Base-by-base conservation (phyloP, 129 eudicot genomes). In the Deinandra increscens region DNA sequence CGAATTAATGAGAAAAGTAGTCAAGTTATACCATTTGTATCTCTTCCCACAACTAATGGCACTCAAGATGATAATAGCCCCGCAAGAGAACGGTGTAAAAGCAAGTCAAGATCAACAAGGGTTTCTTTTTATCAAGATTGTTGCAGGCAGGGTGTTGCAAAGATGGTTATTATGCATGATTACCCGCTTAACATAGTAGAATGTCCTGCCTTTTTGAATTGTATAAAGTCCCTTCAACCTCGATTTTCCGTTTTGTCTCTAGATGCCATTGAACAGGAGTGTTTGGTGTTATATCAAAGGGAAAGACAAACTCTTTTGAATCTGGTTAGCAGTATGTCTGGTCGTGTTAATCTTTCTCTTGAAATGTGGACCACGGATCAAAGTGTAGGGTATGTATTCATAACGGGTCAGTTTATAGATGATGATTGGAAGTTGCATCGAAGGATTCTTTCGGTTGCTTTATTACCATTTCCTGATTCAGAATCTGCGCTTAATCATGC, bases 91-190 rank as follows among this genome's bases (percentile, higher is more conserved):
- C 90, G 95, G 3, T 61, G 13, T 62, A 84, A 78, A 60, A 70
- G 50, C 36, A 20, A 53, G 46, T 71, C 79, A 59, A 78, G 71
- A 38, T 38, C 71, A 7, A 76, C 75, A 5, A 34, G 45, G 9
- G 18, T 64, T 9, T 67, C 81, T 12, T 68, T 84, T 10, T 75
- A 73, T 69, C 88, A 85, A 55, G 88, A 83, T 14, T 64, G 63
- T 22, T 84, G 81, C 69, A 74, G 64, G 55, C 37, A 53, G 66
- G 87, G 82, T 36, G 74, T 89, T 43, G 93, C 93, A 15, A 89
- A 84, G 66, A 89, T 93, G 97, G 87, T 93, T 7, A 85, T 89
- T 20, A 84, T 83, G 75, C 95, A 89, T 66, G 97, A 87, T 0
- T 87, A 87, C 59, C 97, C 97, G 19, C 84, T 85, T 48, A 36